Evolutionary conservation across 2,329 filamentous ascomycete species (phyloP).

Genomic region (Falciphora oryzae): DNA sequence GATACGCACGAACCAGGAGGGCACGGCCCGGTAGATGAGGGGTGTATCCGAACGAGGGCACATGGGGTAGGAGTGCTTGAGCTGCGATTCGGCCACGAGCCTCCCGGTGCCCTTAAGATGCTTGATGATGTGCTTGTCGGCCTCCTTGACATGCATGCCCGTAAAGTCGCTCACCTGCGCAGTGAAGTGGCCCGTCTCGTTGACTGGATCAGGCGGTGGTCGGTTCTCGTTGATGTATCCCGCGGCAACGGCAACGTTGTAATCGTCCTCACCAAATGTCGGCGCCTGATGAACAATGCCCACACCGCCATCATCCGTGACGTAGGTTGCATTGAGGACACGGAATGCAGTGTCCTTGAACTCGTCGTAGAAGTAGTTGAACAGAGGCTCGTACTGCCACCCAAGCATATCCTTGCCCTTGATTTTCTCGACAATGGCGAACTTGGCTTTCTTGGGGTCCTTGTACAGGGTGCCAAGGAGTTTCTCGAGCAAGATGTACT

Average conservation of each 20-base stretch:
- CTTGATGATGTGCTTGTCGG: slow-evolving; percentile 91
- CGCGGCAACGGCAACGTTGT: slow-evolving; percentile 69
- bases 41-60: slow-evolving; percentile 94
- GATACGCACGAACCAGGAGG: slow-evolving; percentile 93
- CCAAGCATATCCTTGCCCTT: slow-evolving; percentile 80
- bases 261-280: slow-evolving; percentile 95
- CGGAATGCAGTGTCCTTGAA: slow-evolving; percentile 82
- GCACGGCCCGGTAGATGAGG: slow-evolving; percentile 85
- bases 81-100: slow-evolving; percentile 76
- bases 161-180: slow-evolving; percentile 71
- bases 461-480: slow-evolving; percentile 82
- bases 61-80: slow-evolving; percentile 89
- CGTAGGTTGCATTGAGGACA: slow-evolving; percentile 78
- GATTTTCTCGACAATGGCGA: slow-evolving; percentile 72
- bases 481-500: slow-evolving; percentile 80
- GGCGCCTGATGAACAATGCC: slow-evolving; percentile 93
- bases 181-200: slow-evolving; percentile 76
- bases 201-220: slow-evolving; percentile 84
- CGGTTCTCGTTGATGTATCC: slow-evolving; percentile 74
- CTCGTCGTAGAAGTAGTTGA: slow-evolving; percentile 83
- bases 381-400: slow-evolving; percentile 84
- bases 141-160: slow-evolving; percentile 84
- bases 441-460: slow-evolving; percentile 92
- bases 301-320: slow-evolving; percentile 84
- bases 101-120: slow-evolving; percentile 71